Base-by-base conservation (phyloP, 169 alveolate genomes). In the Eimeria sp. region DNA sequence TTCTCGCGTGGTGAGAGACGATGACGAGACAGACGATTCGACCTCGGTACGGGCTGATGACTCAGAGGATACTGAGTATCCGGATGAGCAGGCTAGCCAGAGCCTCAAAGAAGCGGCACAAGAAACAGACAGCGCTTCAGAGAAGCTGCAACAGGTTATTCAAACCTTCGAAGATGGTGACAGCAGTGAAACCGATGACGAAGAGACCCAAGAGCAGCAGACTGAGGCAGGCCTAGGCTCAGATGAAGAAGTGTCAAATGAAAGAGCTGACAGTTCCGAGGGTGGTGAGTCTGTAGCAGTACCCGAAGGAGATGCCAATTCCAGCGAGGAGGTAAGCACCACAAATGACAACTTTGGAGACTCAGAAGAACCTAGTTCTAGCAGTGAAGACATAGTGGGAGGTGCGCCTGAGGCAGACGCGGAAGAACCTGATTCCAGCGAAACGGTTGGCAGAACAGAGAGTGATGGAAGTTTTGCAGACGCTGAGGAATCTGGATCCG, bases 101-200 rank as follows among this genome's bases (percentile, higher is more conserved):
- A 11, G 20, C 4, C 88, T 78, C 63, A 20, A 43, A 18, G 61
- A 78, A 43, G 88, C 61, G 0, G 61, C 51, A 10, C n/a, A 11
- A 13, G 88, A 78, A 14, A 49, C 88, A 3, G 11, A 78, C 63
- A 78, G 88, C 45, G 88, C 61, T 25, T 40, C 88, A 43, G 61
- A 78, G 51, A 43, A 7, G 61, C 30, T 78, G 2, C 70, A 61
- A 61, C 70, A 9, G 70, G 27, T 13, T 3, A 61, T 61, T 25
- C 70, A 61, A 61, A 11, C 20, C 27, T 6, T 61, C 70, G n/a
- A 34, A 34, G 40, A 61, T 11, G 6, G 75, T 20, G 75, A 65
- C 75, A 25, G 75, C 40, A 40, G 75, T 25, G n/a, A 13, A n/a
- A 13, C 75, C 75, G 43, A 65, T 4, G 75, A 0, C 4, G 40